These are phyloP conservation scores for Pseudonitzschia delicatissima DNA, from an alignment of 108 stramenopile species.

Conservation along the genomic window DNA sequence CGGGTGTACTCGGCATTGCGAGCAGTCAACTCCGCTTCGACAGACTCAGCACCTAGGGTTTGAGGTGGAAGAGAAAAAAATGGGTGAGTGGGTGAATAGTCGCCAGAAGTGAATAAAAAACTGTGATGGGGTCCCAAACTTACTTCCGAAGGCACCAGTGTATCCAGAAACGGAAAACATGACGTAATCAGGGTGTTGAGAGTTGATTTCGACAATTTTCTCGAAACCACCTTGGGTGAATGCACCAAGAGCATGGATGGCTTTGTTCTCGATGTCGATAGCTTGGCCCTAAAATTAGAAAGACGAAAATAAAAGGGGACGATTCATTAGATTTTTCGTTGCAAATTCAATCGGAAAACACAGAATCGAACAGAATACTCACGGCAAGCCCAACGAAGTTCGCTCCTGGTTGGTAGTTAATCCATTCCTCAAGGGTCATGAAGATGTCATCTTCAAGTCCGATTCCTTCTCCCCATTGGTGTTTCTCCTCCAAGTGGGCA, in stretches of 20 bases:
- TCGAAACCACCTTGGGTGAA: conserved; percentile 54
- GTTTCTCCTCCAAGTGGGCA: conserved; percentile 57
- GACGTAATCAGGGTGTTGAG: conserved; percentile 46
- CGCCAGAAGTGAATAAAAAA: background rate
- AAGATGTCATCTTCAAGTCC: conserved; percentile 58
- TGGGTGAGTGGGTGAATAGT: no score
- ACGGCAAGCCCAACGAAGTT: conserved; percentile 26
- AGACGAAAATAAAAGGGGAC: conserved; percentile 1
- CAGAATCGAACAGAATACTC: background rate
- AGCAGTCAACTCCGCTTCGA: conserved; percentile 14
- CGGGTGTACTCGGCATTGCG: conserved; percentile 39
- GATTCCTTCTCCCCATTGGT: conserved; percentile 62
- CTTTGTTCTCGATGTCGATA: conserved; percentile 27
- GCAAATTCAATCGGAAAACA: background rate
- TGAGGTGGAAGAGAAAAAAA: background rate
- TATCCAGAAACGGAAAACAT: conserved; percentile 49
- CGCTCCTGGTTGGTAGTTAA: conserved; percentile 24
- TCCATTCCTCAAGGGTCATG: conserved; percentile 69
- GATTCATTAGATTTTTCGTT: background rate
- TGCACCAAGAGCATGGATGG: conserved; percentile 44
- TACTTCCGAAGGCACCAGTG: conserved; percentile 22
- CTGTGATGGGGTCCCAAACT: no score
- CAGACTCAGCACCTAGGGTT: background rate
- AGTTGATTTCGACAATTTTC: conserved; percentile 61
- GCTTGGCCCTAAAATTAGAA: conserved; percentile 32